Conservation (phyloP, 2,329 filamentous ascomycete species). For the Camillea tinctor region DNA sequence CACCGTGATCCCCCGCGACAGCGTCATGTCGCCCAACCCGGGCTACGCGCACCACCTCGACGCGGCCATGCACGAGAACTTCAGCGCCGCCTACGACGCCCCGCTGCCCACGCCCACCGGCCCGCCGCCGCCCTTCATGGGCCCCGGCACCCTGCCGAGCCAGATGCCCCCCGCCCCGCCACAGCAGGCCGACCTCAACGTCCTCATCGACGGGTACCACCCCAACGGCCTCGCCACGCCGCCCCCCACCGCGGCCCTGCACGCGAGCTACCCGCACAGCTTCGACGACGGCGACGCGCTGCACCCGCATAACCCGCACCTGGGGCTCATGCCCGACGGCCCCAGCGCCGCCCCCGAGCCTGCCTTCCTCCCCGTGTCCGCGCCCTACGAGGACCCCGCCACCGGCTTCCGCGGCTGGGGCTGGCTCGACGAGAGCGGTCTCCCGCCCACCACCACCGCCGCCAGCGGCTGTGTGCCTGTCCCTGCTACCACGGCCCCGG, state of each 20-base stretch:
- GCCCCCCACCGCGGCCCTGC: conserved; percentile 52
- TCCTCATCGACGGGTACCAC: conserved; percentile 48
- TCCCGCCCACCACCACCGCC: background rate
- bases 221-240: conserved; percentile 55
- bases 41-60: conserved; percentile 51
- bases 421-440: background rate
- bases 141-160: background rate
- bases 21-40: conserved; percentile 54
- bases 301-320: conserved; percentile 29
- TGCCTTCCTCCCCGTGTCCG: conserved; percentile 31
- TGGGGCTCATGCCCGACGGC: conserved; percentile 38
- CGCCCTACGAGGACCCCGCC: conserved; percentile 11
- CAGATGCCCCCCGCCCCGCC: conserved; percentile 1
- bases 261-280: conserved; percentile 41
- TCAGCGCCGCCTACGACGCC: conserved; percentile 49
- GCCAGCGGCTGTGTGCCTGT: background rate
- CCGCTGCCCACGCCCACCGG: conserved; percentile 7
- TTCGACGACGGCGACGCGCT: conserved; percentile 38
- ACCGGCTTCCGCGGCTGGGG: conserved; percentile 12
- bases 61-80: conserved; percentile 58
- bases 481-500: too few relatives aligned
- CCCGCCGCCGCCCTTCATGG: background rate
- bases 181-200: conserved; percentile 21
- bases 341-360: conserved; percentile 32
- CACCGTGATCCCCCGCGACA: conserved; percentile 40